Evolutionary conservation across 371 early-diverging fungal genomes (phyloP).

Genomic region (Mucor irregularis): DNA sequence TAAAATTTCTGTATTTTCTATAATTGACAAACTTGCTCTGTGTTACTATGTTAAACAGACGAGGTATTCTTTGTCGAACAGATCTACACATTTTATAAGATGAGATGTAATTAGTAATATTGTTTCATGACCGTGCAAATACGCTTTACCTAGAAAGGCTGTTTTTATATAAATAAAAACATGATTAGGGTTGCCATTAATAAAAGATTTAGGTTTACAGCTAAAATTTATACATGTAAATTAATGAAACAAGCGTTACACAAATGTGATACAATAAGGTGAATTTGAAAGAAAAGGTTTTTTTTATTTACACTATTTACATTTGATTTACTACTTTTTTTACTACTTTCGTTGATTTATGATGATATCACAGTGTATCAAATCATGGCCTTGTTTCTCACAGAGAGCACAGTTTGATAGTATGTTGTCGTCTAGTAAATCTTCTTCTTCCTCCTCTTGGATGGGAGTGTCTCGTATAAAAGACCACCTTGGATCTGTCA

Average conservation of each 20-base stretch:
- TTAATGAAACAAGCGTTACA: background rate
- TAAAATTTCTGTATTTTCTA: background rate
- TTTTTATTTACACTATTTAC: background rate
- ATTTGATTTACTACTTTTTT: background rate
- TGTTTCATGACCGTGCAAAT: background rate
- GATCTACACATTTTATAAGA: too few species aligned
- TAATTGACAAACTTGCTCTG: too few species aligned
- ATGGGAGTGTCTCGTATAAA: slow-evolving; percentile 21
- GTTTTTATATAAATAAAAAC: too few species aligned
- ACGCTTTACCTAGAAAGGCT: background rate
- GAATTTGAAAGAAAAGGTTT: background rate
- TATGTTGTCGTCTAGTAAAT: background rate
- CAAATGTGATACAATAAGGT: too few species aligned
- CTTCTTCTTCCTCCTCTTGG: slow-evolving; percentile 17
- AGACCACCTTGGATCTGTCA: background rate
- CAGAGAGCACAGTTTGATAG: slow-evolving; percentile 13
- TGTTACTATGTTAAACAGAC: too few species aligned
- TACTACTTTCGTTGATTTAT: background rate
- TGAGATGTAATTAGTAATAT: too few species aligned
- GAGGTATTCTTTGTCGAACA: too few species aligned
- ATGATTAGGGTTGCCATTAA: too few species aligned
- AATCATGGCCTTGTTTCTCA: slow-evolving; percentile 17
- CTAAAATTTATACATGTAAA: background rate
- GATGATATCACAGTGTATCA: slow-evolving; percentile 19
- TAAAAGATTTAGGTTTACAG: too few species aligned